Percentiles rank a stretch among this genome's conserved stretches.
Evolutionary conservation across 345 rosid genomes (phyloP).

Genomic region (Bruguiera parviflora): DNA sequence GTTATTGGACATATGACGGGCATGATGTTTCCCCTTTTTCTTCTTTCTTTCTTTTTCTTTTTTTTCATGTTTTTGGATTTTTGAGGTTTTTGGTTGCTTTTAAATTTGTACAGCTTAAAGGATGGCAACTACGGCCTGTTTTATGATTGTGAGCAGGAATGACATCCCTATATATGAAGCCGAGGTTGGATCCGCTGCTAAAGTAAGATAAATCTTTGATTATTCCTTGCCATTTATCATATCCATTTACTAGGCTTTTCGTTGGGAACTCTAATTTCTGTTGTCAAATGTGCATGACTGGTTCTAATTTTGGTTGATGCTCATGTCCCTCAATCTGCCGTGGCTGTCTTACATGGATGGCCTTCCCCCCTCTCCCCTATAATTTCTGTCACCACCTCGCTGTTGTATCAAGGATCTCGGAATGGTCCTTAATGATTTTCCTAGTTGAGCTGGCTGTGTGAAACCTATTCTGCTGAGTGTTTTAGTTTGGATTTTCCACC

Average conservation of each 20-base stretch:
- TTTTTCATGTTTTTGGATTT: background rate
- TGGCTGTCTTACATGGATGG: no score
- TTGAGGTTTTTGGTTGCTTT: background rate
- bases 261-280: background rate
- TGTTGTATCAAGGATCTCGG: no score
- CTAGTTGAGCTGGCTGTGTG: no score
- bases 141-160: constrained; percentile 80
- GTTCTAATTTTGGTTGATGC: background rate
- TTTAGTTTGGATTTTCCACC: no score
- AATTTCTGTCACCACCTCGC: no score
- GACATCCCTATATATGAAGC: constrained; percentile 97
- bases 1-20: no score
- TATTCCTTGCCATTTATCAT: background rate
- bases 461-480: no score
- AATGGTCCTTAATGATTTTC: no score
- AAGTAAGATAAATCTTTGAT: constrained; percentile 36
- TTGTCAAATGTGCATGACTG: background rate
- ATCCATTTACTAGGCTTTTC: background rate
- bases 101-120: background rate
- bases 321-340: no score
- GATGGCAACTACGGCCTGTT: constrained; percentile 90
- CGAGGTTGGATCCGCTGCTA: constrained; percentile 87
- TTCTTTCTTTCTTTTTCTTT: no score
- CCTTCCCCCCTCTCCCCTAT: no score
- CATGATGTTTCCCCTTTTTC: background rate